A percentile compares a stretch with the other conserved stretches of the same genome.
Evolutionary conservation across 2,329 filamentous ascomycete species (phyloP).

Genomic region (Colletotrichum sp.): DNA sequence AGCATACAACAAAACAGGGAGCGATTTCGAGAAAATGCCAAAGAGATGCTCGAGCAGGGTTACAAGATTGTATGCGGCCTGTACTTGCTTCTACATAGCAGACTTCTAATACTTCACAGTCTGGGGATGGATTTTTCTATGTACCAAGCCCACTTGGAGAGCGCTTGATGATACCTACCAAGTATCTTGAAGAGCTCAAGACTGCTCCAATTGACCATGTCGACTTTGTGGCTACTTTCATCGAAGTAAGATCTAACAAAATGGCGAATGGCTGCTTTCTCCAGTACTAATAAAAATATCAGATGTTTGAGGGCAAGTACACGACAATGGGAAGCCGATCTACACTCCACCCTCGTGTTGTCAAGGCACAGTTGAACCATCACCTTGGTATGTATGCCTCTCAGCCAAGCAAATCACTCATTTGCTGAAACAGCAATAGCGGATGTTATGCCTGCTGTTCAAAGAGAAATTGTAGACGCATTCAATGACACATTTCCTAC

Average conservation of each 20-base stretch:
- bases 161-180: constrained; percentile 29
- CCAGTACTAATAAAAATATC: neutral
- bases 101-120: neutral
- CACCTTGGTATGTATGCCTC: neutral
- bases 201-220: constrained; percentile 27
- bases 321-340: constrained; percentile 32
- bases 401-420: neutral
- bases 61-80: neutral
- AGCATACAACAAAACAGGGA: neutral
- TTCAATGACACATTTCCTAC: neutral
- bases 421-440: neutral
- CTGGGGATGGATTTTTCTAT: constrained; percentile 19
- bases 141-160: constrained; percentile 30
- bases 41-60: neutral
- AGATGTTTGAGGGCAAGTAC: constrained; percentile 36
- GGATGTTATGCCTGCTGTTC: neutral
- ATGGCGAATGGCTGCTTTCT: neutral
- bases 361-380: constrained; percentile 28
- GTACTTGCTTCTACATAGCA: neutral
- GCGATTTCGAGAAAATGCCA: neutral
- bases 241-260: constrained; percentile 7
- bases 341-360: constrained; percentile 29
- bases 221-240: constrained; percentile 30
- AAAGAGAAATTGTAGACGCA: neutral
- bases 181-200: constrained; percentile 31